These are phyloP conservation scores for Blastocystis hominis DNA, from an alignment of 352 stramenopile genomes.

Conservation along the genomic window DNA sequence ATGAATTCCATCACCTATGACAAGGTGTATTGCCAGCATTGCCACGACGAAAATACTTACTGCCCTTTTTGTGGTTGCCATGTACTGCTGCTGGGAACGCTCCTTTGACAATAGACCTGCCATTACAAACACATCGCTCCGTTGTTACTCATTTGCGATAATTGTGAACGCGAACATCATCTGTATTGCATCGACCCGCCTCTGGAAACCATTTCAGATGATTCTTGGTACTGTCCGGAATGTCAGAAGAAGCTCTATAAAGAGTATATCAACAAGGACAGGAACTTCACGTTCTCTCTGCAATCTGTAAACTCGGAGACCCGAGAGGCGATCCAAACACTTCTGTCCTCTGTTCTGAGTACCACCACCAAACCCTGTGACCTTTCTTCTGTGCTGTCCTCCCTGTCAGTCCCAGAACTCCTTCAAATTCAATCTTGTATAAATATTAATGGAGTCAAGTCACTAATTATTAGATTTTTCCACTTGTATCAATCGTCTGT, in stretches of 20 bases:
- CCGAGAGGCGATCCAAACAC: background rate
- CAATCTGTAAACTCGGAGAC: background rate
- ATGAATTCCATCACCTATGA: slow-evolving; percentile 45
- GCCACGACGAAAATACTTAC: slow-evolving; percentile 30
- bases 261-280: background rate
- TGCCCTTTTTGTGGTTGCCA: slow-evolving; percentile 27
- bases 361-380: background rate
- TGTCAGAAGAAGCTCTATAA: slow-evolving; percentile 18
- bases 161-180: slow-evolving; percentile 32
- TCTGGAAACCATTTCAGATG: slow-evolving; percentile 10
- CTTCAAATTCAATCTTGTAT: slow-evolving; percentile 14
- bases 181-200: slow-evolving; percentile 4
- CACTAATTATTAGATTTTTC: background rate
- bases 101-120: background rate
- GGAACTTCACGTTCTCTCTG: background rate
- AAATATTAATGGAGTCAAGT: background rate
- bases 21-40: slow-evolving; percentile 35
- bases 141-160: slow-evolving; percentile 28
- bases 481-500: background rate
- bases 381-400: background rate
- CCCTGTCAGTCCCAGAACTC: background rate
- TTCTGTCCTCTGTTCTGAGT: background rate
- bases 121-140: slow-evolving; percentile 35
- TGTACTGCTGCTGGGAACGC: background rate
- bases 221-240: slow-evolving; percentile 17